Conservation (phyloP, 2,329 filamentous ascomycete genomes). For the Epichloe gansuensis region DNA sequence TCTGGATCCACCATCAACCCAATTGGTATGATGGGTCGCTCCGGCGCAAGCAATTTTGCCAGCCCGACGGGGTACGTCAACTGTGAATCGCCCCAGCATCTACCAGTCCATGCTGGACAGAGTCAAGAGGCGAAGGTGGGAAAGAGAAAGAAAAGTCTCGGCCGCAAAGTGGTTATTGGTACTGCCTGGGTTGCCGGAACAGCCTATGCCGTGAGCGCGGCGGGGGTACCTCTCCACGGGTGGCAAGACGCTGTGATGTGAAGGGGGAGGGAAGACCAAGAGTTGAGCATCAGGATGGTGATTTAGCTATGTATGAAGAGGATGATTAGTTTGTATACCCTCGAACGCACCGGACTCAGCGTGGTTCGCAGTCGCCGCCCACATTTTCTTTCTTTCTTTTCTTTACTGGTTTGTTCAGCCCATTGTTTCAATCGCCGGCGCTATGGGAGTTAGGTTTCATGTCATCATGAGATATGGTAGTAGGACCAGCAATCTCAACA, state of each 20-base stretch:
- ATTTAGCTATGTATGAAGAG: not conserved
- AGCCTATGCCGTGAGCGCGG: conserved; percentile 45
- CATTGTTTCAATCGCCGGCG: not conserved
- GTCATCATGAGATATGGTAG: not conserved
- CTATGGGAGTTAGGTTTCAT: not conserved
- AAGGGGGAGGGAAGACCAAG: not conserved
- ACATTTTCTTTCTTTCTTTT: not conserved
- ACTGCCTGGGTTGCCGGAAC: conserved; percentile 42
- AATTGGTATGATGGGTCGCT: conserved; percentile 41
- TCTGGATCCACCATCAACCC: conserved; percentile 34
- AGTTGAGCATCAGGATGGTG: not conserved
- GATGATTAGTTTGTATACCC: conserved; percentile 4
- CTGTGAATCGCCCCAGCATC: conserved; percentile 33
- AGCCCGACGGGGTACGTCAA: conserved; percentile 56
- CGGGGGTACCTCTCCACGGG: conserved; percentile 44
- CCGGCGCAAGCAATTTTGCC: conserved; percentile 44
- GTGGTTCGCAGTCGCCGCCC: not conserved
- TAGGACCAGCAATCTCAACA: not conserved
- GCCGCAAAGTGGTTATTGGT: conserved; percentile 38
- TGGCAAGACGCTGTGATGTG: conserved; percentile 14
- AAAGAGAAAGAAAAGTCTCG: conserved; percentile 30
- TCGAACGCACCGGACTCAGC: not conserved
- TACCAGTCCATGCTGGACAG: conserved; percentile 25
- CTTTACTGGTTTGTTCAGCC: not conserved
- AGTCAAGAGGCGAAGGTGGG: conserved; percentile 14